Evolutionary conservation across 805 yeast genomes (phyloP).

Genomic region (Cyberlindnera mycetangii): DNA sequence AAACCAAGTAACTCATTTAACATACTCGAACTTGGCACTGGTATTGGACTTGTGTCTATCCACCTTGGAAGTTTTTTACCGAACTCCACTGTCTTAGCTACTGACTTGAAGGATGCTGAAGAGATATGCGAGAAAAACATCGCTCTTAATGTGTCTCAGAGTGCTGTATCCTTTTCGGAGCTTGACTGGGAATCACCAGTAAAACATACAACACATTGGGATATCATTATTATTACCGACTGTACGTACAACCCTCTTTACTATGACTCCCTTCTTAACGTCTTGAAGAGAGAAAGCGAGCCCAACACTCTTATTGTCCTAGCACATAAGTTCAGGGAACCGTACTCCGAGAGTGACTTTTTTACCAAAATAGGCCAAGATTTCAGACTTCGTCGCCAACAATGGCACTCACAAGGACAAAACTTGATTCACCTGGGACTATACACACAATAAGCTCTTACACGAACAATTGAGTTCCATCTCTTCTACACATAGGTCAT

Average conservation of each 20-base stretch:
- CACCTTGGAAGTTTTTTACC: conserved; percentile 26
- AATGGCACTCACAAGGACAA: conserved; percentile 21
- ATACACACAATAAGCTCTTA: conserved; percentile 10
- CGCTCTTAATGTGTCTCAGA: conserved; percentile 3
- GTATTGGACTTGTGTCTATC: conserved; percentile 39
- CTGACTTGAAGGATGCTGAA: conserved; percentile 38
- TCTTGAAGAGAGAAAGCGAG: conserved; percentile 23
- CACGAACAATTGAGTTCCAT: background rate
- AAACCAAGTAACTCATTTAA: conserved; percentile 6
- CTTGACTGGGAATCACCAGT: conserved; percentile 37
- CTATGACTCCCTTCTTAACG: conserved; percentile 34
- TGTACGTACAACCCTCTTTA: conserved; percentile 42
- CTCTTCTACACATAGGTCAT: no score
- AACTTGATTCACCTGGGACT: conserved; percentile 24
- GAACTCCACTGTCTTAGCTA: conserved; percentile 26
- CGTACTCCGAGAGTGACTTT: conserved; percentile 25
- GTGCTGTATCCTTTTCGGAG: conserved; percentile 26
- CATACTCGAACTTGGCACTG: conserved; percentile 41
- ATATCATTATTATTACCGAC: conserved; percentile 39
- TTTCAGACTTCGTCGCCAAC: conserved; percentile 16
- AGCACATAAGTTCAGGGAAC: conserved; percentile 29
- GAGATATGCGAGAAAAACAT: conserved; percentile 36
- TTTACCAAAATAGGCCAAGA: conserved; percentile 15
- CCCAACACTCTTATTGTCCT: conserved; percentile 16
- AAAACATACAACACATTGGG: conserved; percentile 27